Percentiles rank a stretch among this genome's conserved stretches.
phyloP scores from a whole-genome alignment of 495 filamentous ascomycete genomes.

The Penicillium alfredii region DNA sequence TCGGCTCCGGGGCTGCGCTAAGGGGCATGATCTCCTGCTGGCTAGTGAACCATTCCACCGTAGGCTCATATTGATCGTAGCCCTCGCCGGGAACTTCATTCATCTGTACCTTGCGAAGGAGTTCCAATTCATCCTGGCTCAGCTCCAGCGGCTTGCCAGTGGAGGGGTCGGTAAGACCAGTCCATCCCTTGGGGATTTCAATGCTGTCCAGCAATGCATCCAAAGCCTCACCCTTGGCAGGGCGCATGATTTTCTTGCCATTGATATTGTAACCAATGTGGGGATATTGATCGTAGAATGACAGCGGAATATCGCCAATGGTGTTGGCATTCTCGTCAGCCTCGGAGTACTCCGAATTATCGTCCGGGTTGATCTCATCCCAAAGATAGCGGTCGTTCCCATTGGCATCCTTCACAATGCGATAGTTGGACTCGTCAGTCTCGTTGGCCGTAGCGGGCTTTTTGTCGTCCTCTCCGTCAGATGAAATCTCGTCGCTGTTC shows the following conservation, averaged over 20 bases:
- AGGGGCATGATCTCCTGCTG: slow-evolving; percentile 90
- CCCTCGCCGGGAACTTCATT: slow-evolving; percentile 82
- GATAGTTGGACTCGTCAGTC: slow-evolving; percentile 34
- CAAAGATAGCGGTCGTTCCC: slow-evolving; percentile 72
- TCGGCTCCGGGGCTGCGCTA: slow-evolving; percentile 90
- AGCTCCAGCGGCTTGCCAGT: slow-evolving; percentile 89
- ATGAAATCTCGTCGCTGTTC: slow-evolving; percentile 48
- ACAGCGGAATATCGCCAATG: slow-evolving; percentile 88
- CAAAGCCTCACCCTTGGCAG: slow-evolving; percentile 86
- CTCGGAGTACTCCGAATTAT: slow-evolving; percentile 93
- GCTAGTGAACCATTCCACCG: slow-evolving; percentile 87
- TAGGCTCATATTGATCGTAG: slow-evolving; percentile 88
- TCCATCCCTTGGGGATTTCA: slow-evolving; percentile 97
- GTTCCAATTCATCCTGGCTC: slow-evolving; percentile 80
- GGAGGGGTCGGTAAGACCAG: slow-evolving; percentile 84
- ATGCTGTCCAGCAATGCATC: slow-evolving; percentile 94
- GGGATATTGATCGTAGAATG: slow-evolving; percentile 94
- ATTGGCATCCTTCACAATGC: slow-evolving; percentile 59
- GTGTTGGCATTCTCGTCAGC: slow-evolving; percentile 75
- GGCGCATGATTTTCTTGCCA: slow-evolving; percentile 94
- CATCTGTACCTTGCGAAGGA: slow-evolving; percentile 83
- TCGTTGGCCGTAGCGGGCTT: slow-evolving; percentile 14
- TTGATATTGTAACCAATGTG: slow-evolving; percentile 99
- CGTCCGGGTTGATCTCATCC: slow-evolving; percentile 86
- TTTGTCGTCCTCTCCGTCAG: slow-evolving; percentile 32